Evolutionary conservation across 164 flowering plant species (phyloP).

Genomic region (Nelumbo lutea): DNA sequence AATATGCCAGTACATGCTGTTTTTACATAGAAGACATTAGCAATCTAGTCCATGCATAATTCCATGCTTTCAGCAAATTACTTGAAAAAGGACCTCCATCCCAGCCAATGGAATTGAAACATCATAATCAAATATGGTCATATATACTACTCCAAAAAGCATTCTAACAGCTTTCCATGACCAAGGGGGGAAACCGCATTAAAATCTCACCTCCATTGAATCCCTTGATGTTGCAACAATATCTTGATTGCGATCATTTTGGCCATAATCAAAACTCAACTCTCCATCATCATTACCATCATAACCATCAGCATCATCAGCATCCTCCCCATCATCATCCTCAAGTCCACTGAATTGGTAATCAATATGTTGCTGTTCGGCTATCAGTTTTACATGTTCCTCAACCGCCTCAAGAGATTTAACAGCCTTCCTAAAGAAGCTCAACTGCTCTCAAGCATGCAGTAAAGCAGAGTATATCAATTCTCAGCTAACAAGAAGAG

Average conservation of each 20-base stretch:
- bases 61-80: too few species aligned
- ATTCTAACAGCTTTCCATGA: background rate
- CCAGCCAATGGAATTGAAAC: too few species aligned
- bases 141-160: too few species aligned
- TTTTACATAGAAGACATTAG: too few species aligned
- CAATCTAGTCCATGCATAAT: too few species aligned
- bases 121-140: too few species aligned
- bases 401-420: slow-evolving; percentile 73
- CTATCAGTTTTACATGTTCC: slow-evolving; percentile 58
- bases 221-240: slow-evolving; percentile 36
- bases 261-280: slow-evolving; percentile 77
- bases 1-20: too few species aligned
- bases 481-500: background rate
- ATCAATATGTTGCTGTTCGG: slow-evolving; percentile 80
- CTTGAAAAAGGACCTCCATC: too few species aligned
- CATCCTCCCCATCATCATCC: slow-evolving; percentile 56
- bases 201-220: slow-evolving; percentile 61
- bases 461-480: slow-evolving; percentile 1
- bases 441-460: slow-evolving; percentile 47
- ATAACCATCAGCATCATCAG: slow-evolving; percentile 32
- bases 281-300: slow-evolving; percentile 57
- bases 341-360: slow-evolving; percentile 78
- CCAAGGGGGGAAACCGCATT: background rate
- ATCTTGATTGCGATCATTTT: slow-evolving; percentile 39
- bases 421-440: slow-evolving; percentile 69